Conservation (phyloP, 495 filamentous ascomycete genomes). For the Annulohypoxylon nitens region DNA sequence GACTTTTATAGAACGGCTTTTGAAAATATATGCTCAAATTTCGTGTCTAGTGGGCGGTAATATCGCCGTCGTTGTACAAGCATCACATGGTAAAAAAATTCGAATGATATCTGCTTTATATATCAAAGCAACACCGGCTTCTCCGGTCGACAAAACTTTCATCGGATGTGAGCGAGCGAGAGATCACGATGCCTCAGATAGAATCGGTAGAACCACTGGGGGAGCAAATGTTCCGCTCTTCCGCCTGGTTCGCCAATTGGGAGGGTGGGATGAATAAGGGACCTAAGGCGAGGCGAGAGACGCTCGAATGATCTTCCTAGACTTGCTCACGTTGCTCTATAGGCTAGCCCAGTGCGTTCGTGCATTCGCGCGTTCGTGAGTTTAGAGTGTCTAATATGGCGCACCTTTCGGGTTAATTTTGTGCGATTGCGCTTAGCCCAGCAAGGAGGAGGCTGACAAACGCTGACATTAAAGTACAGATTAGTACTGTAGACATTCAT, state of each 20-base stretch:
- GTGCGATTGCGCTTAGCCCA: conserved; percentile 13
- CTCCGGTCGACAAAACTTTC: neutral
- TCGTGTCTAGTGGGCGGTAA: neutral
- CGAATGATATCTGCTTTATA: too few relatives aligned
- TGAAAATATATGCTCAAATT: neutral
- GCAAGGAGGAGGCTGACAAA: conserved; percentile 29
- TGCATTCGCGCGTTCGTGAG: conserved; percentile 13
- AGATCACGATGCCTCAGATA: conserved; percentile 8
- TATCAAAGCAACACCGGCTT: neutral
- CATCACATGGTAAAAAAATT: neutral
- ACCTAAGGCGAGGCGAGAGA: neutral
- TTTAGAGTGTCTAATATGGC: conserved; percentile 25
- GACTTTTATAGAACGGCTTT: neutral
- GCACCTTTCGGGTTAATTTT: conserved; percentile 32
- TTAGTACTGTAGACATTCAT: neutral
- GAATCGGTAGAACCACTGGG: neutral
- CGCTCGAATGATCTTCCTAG: conserved; percentile 41
- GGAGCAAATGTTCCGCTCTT: conserved; percentile 26
- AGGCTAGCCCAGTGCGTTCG: conserved; percentile 20
- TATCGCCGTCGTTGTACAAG: conserved; percentile 2
- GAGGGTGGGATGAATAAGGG: conserved; percentile 12
- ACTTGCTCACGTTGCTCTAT: conserved; percentile 43
- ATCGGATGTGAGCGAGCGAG: conserved; percentile 22
- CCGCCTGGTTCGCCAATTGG: conserved; percentile 27
- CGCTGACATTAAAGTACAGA: conserved; percentile 15